A percentile compares a stretch with the other conserved stretches of the same genome.
phyloP scores from a whole-genome alignment of 2,329 filamentous ascomycete species.

The Sclerotinia sclerotiorum region DNA sequence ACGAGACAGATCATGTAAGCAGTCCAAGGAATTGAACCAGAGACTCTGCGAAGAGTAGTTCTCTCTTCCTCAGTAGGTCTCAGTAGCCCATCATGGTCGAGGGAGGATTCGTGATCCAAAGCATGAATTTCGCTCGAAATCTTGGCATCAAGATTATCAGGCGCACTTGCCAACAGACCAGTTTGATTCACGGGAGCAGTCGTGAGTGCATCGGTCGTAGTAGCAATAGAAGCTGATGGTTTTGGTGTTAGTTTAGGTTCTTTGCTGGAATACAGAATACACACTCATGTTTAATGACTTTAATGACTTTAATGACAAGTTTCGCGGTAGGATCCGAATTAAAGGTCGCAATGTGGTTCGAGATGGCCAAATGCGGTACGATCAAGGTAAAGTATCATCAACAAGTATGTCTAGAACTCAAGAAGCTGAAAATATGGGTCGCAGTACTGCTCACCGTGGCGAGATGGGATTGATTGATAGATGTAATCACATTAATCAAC shows the following conservation, averaged over 20 bases:
- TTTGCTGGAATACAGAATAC: background rate
- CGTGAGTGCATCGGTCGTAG: conserved; percentile 17
- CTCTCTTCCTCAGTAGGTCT: conserved; percentile 58
- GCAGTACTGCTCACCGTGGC: background rate
- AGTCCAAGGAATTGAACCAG: conserved; percentile 63
- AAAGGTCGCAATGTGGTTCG: background rate
- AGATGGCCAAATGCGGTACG: background rate
- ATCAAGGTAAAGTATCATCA: background rate
- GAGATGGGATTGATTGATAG: background rate
- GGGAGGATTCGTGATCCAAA: conserved; percentile 4
- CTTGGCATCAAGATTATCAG: conserved; percentile 18
- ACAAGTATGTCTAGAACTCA: background rate
- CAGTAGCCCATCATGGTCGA: conserved; percentile 18
- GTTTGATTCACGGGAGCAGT: conserved; percentile 15
- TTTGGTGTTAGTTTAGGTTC: background rate
- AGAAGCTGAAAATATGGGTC: background rate
- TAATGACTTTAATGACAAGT: background rate
- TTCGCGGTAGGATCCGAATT: background rate
- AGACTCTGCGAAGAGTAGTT: conserved; percentile 58
- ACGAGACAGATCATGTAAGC: conserved; percentile 71
- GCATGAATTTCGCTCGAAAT: conserved; percentile 13
- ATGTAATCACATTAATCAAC: background rate
- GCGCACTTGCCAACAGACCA: conserved; percentile 7
- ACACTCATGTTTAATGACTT: conserved; percentile 1
- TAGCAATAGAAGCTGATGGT: conserved; percentile 3